Conservation (phyloP, 1,284 basidiomycete genomes). For the Mycosarcoma maydis region DNA sequence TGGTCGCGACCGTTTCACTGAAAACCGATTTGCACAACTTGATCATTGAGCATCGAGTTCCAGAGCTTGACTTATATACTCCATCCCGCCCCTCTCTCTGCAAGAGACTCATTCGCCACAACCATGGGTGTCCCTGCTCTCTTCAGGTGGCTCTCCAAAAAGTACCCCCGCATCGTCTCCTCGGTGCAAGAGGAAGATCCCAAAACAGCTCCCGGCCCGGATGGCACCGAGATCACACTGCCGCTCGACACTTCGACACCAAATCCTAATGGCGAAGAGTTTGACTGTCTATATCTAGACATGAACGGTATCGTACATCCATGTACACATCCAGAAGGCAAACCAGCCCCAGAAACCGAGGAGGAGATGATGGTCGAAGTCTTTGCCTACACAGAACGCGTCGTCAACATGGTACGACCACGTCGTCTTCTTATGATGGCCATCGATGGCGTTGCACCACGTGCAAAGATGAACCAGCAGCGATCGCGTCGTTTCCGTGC, state of each 20-base stretch:
- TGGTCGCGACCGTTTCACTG: not conserved
- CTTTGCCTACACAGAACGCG: slow-evolving; percentile 94
- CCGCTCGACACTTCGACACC: slow-evolving; percentile 83
- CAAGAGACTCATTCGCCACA: not conserved
- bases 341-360: slow-evolving; percentile 89
- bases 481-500: slow-evolving; percentile 93
- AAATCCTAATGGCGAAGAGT: slow-evolving; percentile 97
- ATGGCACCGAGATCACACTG: slow-evolving; percentile 76
- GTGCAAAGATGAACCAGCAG: slow-evolving; percentile 99
- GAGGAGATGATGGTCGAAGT: slow-evolving; percentile 99
- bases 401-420: slow-evolving; percentile 96
- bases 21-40: too few species aligned
- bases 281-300: slow-evolving; percentile 89
- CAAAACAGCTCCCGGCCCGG: slow-evolving; percentile 59
- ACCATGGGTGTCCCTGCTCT: slow-evolving; percentile 65
- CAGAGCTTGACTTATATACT: not conserved
- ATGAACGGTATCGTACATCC: slow-evolving; percentile 80
- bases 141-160: slow-evolving; percentile 68
- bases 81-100: too few species aligned
- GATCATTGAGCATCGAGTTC: not conserved
- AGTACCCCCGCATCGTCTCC: slow-evolving; percentile 67
- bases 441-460: slow-evolving; percentile 96
- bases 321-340: slow-evolving; percentile 97
- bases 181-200: slow-evolving; percentile 65
- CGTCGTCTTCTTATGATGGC: slow-evolving; percentile 97